Base-by-base conservation (phyloP, 768 basidiomycete species). In the Boletus subparvulus region DNA sequence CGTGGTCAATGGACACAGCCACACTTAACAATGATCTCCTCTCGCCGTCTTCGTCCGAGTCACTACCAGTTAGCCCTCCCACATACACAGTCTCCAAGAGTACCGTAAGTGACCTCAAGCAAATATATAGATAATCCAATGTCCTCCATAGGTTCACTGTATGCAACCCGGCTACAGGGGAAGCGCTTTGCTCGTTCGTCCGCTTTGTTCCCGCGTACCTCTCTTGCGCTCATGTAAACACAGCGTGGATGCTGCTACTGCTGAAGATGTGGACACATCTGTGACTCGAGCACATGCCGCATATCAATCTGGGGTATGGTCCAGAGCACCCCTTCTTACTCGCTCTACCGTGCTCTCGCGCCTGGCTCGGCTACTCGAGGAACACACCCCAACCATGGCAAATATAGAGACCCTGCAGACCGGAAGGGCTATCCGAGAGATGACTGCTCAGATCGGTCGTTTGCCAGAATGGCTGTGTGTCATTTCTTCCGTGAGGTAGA, bases 391-490 rank as follows among this genome's bases (percentile, higher is more conserved):
- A 0, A 78, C 84, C 26, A 67, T 92, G 13, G 88, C 89, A 3
- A 69, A 73, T 39, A 73, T 88, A 19, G 92, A 94, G 71, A 82
- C 84, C 2, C 55, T 85, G 47, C 91, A 94, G 69, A 93, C 91
- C 0, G 92, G 91, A 12, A 78, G 90, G 52, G 76, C 88, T n/a
- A 85, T 92, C 45, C 78, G 88, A 13, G 92, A 94, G 72, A 92
- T 94, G 90, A 82, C 77, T 19, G 83, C 84, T 0, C 92, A 94
- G 71, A 77, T 94, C 4, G 75, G 79, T 1, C 78, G 92, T 39
- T 76, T 94, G 36, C 90, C 91, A 6, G 90, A 94, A 70, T 94
- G 92, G 92, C 77, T 93, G 88, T 92, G 61, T 69, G 87, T 75
- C 5, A 17, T 56, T 33, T 45, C 24, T 39, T 53, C 13, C 13